Base-by-base conservation (phyloP, 1,284 basidiomycete species). In the Leccinum pseudoinsigne region DNA sequence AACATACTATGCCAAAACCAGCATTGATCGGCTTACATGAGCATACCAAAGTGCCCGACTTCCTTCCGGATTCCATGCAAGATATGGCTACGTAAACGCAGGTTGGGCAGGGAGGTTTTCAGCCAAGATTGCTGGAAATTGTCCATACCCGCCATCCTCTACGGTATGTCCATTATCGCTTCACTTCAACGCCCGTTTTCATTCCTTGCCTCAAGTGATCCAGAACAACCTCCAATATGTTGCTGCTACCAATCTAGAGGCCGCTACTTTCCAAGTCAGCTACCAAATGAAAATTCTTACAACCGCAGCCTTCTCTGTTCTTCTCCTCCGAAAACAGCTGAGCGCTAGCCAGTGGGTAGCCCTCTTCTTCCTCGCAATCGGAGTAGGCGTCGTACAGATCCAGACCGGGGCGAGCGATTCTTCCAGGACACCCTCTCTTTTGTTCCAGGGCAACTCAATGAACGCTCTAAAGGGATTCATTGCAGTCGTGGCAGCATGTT, bases 241-340 rank as follows among this genome's bases (percentile, higher is more conserved):
- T 64, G 96, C 96, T 14, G 92, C 93, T 26, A 90, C 91, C 62
- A 97, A 98, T 75, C 84, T 98, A 63, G 93, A 95, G 64, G 94
- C 94, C 21, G 94, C 96, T 12, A 96, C 95, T 18, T 98, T 98
- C 80, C 93, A 95, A 76, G 93, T 96, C 72, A 94, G 92, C 61
- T 97, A 97, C 78, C 94, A 97, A 77, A 95, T 96, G 93, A 97
- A 98, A 81, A 97, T 98, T 70, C 87, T 98, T 66, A 98, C 96
- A 31, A 98, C 96, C 11, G 96, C 96, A 14, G 92, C 89, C 55
- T 98, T 97, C 78, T 96, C 93, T 47, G 95, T 98, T 64, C 74
- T 94, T 10, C 82, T 98, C 34, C 84, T 98, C n/a, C 87, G 93
- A 64, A 92, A 89, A 70, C 87, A 88, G 66, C 80, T 98, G 26